These are phyloP conservation scores for Starmerella bacillaris DNA, from an alignment of 805 yeast species.

Conservation along the genomic window DNA sequence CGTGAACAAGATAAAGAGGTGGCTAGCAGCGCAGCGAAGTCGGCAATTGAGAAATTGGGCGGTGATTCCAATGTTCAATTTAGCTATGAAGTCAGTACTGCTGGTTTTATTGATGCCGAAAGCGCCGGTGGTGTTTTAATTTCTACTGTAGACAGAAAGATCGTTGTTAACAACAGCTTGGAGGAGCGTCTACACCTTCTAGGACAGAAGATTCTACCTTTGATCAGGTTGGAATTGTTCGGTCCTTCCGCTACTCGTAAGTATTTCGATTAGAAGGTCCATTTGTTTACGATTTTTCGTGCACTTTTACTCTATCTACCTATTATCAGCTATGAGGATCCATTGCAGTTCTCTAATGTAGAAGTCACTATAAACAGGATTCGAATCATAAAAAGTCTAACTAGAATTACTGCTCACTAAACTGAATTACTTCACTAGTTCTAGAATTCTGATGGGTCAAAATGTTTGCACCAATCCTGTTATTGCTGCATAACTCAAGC, in stretches of 20 bases:
- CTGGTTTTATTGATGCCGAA: conserved; percentile 34
- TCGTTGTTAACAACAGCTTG: conserved; percentile 78
- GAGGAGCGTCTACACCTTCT: conserved; percentile 81
- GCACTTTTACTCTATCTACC: background rate
- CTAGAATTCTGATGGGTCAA: too few species aligned
- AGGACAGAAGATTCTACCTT: conserved; percentile 75
- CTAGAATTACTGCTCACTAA: too few species aligned
- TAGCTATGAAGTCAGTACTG: conserved; percentile 35
- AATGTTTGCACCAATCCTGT: too few species aligned
- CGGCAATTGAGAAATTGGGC: conserved; percentile 45
- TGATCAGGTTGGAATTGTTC: conserved; percentile 73
- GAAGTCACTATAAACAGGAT: too few species aligned
- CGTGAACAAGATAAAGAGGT: conserved; percentile 45
- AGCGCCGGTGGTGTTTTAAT: conserved; percentile 74
- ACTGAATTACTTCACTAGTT: too few species aligned
- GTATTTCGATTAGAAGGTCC: conserved; percentile 56
- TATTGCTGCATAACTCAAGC: too few species aligned
- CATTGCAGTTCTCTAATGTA: too few species aligned
- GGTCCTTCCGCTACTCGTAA: conserved; percentile 59
- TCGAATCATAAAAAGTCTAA: too few species aligned
- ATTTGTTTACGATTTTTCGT: background rate
- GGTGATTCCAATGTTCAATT: conserved; percentile 40
- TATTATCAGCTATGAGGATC: too few species aligned
- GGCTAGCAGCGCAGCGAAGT: conserved; percentile 43
- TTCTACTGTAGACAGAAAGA: conserved; percentile 54